These are phyloP conservation scores for Sequoiadendron giganteum DNA, from an alignment of 75 land plant species.

Conservation along the genomic window DNA sequence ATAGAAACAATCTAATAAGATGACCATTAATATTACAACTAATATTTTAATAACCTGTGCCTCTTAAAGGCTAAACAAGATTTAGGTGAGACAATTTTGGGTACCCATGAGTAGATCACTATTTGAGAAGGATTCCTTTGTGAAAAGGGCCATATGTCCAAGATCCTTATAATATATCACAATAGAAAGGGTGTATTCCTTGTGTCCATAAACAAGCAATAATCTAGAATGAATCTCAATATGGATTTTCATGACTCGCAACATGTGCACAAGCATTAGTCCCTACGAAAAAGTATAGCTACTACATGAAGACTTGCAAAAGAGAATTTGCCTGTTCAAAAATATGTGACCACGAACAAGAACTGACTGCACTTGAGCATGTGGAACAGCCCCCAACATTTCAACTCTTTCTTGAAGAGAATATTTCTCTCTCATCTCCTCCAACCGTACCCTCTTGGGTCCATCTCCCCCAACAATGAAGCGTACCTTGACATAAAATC, in stretches of 20 bases:
- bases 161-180: not conserved
- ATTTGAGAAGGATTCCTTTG: not conserved
- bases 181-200: not conserved
- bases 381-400: constrained; percentile 98
- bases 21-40: too few species aligned
- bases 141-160: not conserved
- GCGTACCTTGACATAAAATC: constrained; percentile 54
- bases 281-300: not conserved
- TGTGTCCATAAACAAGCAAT: not conserved
- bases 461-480: constrained; percentile 99
- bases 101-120: not conserved
- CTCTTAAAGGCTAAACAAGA: not conserved
- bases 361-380: constrained; percentile 91
- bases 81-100: not conserved
- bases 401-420: constrained; percentile 98
- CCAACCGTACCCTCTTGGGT: constrained; percentile 93
- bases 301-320: not conserved
- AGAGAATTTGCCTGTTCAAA: constrained; percentile 68
- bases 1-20: too few species aligned
- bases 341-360: constrained; percentile 94
- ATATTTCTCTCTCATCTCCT: constrained; percentile 99
- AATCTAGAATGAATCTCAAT: not conserved
- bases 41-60: too few species aligned
- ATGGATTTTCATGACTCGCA: not conserved
- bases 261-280: not conserved